Evolutionary conservation across 495 filamentous ascomycete genomes (phyloP).

Genomic region (Thozetella sp.): DNA sequence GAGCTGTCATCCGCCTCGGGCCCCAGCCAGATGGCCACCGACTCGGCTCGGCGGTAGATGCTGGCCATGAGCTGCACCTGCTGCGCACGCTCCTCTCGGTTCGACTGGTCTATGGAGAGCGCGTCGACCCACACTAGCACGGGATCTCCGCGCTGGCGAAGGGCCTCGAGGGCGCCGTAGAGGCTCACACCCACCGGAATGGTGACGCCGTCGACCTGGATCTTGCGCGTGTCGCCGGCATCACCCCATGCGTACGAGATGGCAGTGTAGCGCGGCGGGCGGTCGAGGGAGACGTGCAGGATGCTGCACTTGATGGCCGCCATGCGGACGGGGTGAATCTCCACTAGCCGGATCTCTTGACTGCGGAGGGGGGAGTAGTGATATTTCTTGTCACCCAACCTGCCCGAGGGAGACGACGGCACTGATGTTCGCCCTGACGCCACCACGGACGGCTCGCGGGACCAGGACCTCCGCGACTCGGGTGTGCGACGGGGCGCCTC

Average conservation of each 20-base stretch:
- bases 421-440: not conserved
- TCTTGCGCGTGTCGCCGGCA: constrained; percentile 12
- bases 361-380: constrained; percentile 6
- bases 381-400: constrained; percentile 2
- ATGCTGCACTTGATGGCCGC: constrained; percentile 19
- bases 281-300: constrained; percentile 12
- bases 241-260: constrained; percentile 27
- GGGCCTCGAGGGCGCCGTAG: constrained; percentile 13
- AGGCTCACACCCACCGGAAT: constrained; percentile 16
- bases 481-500: not conserved
- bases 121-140: constrained; percentile 19
- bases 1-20: constrained; percentile 10
- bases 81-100: constrained; percentile 10
- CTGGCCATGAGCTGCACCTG: constrained; percentile 17
- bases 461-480: not conserved
- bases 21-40: constrained; percentile 17
- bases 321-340: constrained; percentile 7
- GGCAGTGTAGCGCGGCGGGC: constrained; percentile 15
- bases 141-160: constrained; percentile 8
- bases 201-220: constrained; percentile 17
- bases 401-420: not conserved
- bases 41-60: constrained; percentile 15
- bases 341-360: constrained; percentile 11
- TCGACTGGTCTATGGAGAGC: constrained; percentile 20
- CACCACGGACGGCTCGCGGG: not conserved